Evolutionary conservation across 2,329 filamentous ascomycete genomes (phyloP), one percentile per base, ranked within the genome.

Genomic region (Talaromyces albobiverticillius): DNA sequence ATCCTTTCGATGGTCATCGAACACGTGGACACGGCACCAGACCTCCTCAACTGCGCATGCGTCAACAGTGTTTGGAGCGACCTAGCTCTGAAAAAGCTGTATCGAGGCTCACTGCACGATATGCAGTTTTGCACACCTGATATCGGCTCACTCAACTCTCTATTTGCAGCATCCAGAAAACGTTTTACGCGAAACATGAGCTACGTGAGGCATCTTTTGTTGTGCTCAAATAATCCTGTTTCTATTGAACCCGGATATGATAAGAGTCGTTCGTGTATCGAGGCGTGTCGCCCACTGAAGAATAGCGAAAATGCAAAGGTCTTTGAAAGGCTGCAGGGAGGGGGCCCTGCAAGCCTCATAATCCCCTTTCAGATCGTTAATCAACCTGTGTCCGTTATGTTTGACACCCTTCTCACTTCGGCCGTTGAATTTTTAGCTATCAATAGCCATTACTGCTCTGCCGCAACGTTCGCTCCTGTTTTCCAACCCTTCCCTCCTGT

Each of bases 51-150:
- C 10, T 50, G 34, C 13, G 47, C 36, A 32, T 31, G 47, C 41
- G 47, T 50, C 23, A 50, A 50, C 10, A 41, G 32, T 4, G 3
- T 49, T 3, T 49, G 46, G 46, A 49, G n/a, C 22, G 9, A n/a
- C 3, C 8, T 23, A 14, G 47, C 36, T 3, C 29, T 41, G 47
- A 31, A 29, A 11, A 41, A 10, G 47, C 34, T 50, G 4, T 50
- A 50, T 4, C 20, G 13, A 41, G 47, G 47, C 23, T 50, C 47
- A 2, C 6, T 50, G 16, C 18, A 10, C 14, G 32, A 50, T 22
- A 41, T 31, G 16, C 22, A 23, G 10, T 41, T 13, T n/a, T 23
- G 34, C 18, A 50, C 36, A 23, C 36, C 47, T 2, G 16, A 50
- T 22, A 41, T 50, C 14, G 23, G 7, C 13, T 41, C 25, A 26